Conservation (phyloP, 495 filamentous ascomycete genomes). For the Darksidea phi region DNA sequence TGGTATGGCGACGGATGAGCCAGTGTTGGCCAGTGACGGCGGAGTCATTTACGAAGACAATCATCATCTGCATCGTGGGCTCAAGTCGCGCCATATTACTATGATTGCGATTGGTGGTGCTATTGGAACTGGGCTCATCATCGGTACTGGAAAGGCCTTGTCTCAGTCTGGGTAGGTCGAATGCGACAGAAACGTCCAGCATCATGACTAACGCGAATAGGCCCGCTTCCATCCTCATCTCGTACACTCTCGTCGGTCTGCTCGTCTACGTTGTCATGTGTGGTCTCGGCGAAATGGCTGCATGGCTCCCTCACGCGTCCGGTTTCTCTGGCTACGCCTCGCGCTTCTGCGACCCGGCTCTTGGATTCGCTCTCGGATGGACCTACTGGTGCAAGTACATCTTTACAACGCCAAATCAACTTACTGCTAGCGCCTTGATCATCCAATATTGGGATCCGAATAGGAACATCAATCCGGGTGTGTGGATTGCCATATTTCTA, state of each 20-base stretch:
- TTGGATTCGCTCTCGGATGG: conserved; percentile 63
- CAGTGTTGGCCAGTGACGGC: conserved; percentile 15
- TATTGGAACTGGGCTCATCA: conserved; percentile 70
- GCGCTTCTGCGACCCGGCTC: conserved; percentile 60
- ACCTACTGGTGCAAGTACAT: conserved; percentile 61
- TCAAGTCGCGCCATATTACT: conserved; percentile 67
- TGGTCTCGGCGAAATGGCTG: conserved; percentile 63
- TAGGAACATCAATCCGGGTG: conserved; percentile 61
- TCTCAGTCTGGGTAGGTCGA: conserved; percentile 55
- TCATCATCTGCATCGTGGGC: conserved; percentile 54
- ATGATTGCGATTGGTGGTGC: conserved; percentile 87
- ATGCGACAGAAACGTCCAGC: conserved; percentile 1
- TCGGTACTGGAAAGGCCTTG: conserved; percentile 62
- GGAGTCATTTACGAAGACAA: conserved; percentile 24
- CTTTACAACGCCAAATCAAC: conserved; percentile 74
- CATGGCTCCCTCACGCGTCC: conserved; percentile 56
- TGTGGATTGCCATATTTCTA: conserved; percentile 57
- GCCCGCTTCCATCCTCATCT: conserved; percentile 70
- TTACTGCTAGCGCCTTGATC: conserved; percentile 71
- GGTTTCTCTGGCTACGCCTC: conserved; percentile 62
- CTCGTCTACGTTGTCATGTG: conserved; percentile 62
- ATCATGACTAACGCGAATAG: conserved; percentile 23
- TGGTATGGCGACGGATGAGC: conserved; percentile 18
- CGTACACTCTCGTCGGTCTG: conserved; percentile 60
- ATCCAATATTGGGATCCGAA: conserved; percentile 67